Evolutionary conservation across 192 early-diverging fungal genomes (phyloP).

Genomic region (Haplosporangium gracile): DNA sequence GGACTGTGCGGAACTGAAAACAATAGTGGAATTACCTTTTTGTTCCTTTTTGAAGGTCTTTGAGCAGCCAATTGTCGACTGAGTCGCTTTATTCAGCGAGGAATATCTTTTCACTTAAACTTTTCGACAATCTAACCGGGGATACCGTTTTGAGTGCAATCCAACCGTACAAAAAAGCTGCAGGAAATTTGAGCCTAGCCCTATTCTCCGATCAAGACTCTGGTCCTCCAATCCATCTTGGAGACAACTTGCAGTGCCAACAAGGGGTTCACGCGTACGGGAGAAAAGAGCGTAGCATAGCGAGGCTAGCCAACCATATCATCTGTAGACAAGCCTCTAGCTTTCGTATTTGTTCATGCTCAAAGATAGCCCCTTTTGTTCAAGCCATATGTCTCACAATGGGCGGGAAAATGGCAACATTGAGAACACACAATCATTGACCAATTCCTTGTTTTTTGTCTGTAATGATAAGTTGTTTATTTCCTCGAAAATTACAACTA

Average conservation of each 20-base stretch:
- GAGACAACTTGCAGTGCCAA: no score
- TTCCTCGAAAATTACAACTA: constrained; percentile 48
- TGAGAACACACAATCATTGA: not conserved
- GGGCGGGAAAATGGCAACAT: not conserved
- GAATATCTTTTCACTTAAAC: not conserved
- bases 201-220: not conserved
- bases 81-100: not conserved
- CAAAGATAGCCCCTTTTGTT: not conserved
- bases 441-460: not conserved
- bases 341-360: not conserved
- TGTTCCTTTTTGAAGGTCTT: not conserved
- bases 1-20: not conserved
- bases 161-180: not conserved
- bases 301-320: no score
- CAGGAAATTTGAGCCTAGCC: not conserved
- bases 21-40: not conserved
- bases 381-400: not conserved
- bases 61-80: no score
- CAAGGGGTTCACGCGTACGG: not conserved
- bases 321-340: no score
- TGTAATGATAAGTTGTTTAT: constrained; percentile 40
- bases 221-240: no score
- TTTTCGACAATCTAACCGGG: not conserved
- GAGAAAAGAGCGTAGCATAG: not conserved
- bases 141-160: not conserved